Percentiles rank a stretch among this genome's conserved stretches.
phyloP scores from a whole-genome alignment of 2,329 filamentous ascomycete genomes.

The Podosphaera fusca region DNA sequence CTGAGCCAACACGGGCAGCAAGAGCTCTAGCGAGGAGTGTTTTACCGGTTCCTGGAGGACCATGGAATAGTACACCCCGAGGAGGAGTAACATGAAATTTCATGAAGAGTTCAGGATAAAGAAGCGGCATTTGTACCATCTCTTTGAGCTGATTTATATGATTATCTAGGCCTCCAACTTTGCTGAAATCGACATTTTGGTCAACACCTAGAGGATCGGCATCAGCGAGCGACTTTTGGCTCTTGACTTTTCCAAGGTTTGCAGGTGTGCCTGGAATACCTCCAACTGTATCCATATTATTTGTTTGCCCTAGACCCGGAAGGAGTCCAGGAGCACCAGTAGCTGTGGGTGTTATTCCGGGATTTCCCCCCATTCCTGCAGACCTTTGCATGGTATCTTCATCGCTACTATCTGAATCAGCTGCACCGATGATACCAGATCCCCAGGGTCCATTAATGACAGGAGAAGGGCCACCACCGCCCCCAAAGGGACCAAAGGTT shows the following conservation, averaged over 20 bases:
- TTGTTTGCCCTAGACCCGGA: conserved; percentile 26
- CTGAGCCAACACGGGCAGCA: conserved; percentile 70
- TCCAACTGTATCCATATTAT: conserved; percentile 32
- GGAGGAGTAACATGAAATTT: conserved; percentile 85
- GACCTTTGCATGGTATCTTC: conserved; percentile 57
- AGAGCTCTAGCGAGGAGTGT: conserved; percentile 85
- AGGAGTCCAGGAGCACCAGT: conserved; percentile 27
- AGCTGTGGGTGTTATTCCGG: conserved; percentile 38
- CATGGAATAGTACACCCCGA: conserved; percentile 86
- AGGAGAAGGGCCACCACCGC: conserved; percentile 39
- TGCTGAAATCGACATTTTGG: conserved; percentile 76
- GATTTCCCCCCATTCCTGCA: conserved; percentile 33
- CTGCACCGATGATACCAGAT: conserved; percentile 49
- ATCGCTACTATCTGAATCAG: conserved; percentile 90
- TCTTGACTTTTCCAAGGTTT: conserved; percentile 83
- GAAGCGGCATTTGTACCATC: conserved; percentile 84
- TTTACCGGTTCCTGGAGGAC: conserved; percentile 84
- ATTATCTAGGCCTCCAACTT: conserved; percentile 74
- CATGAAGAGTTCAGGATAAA: conserved; percentile 86
- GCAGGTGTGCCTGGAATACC: conserved; percentile 39
- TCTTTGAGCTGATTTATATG: conserved; percentile 96
- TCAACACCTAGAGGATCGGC: conserved; percentile 88
- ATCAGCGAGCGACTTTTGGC: conserved; percentile 76
- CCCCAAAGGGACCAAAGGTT: conserved; percentile 81
- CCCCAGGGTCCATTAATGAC: conserved; percentile 43